These are phyloP conservation scores for Aspergillus phoenicis DNA, from an alignment of 2,329 filamentous ascomycete species.

Conservation along the genomic window DNA sequence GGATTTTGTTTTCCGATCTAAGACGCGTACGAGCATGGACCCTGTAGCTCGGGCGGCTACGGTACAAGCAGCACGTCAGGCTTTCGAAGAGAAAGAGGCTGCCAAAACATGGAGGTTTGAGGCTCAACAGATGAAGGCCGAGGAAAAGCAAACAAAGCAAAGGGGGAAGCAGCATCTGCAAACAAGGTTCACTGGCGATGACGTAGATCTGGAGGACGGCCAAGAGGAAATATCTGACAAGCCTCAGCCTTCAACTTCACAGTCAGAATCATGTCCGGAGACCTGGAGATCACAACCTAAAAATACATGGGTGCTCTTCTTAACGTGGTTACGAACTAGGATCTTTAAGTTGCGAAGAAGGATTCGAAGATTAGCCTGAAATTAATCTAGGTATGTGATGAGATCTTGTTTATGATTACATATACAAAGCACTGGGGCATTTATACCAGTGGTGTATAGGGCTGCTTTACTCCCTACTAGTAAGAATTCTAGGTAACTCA, in stretches of 20 bases:
- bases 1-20: slow-evolving; percentile 58
- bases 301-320: slow-evolving; percentile 56
- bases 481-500: background rate
- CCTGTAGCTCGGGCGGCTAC: slow-evolving; percentile 57
- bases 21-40: slow-evolving; percentile 54
- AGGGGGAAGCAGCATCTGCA: slow-evolving; percentile 42
- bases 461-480: background rate
- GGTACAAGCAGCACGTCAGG: slow-evolving; percentile 58
- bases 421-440: background rate
- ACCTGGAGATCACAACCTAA: slow-evolving; percentile 38
- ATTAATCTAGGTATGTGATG: background rate
- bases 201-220: slow-evolving; percentile 12
- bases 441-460: background rate
- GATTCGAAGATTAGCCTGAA: slow-evolving; percentile 31
- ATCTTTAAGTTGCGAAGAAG: slow-evolving; percentile 54
- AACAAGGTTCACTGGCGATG: slow-evolving; percentile 25
- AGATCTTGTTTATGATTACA: background rate
- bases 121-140: slow-evolving; percentile 54
- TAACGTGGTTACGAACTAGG: slow-evolving; percentile 60
- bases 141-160: slow-evolving; percentile 47
- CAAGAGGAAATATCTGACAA: slow-evolving; percentile 28
- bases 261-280: slow-evolving; percentile 16
- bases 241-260: slow-evolving; percentile 11
- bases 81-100: slow-evolving; percentile 62
- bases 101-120: slow-evolving; percentile 59